A percentile compares a stretch with the other conserved stretches of the same genome.
Evolutionary conservation across 2,329 filamentous ascomycete species (phyloP).

Genomic region (Apiospora malaysiana): DNA sequence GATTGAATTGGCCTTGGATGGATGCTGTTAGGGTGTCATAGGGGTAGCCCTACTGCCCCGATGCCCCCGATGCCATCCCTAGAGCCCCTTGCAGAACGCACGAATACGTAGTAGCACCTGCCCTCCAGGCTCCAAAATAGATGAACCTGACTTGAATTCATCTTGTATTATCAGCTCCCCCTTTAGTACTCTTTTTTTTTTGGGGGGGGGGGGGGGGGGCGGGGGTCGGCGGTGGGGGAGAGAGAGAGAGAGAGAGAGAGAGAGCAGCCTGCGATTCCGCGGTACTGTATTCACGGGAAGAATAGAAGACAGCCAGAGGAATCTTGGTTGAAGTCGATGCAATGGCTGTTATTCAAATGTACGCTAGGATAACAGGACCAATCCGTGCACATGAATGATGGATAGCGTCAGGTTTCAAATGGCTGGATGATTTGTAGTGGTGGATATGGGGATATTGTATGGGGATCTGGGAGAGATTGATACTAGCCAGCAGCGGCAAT

Average conservation of each 20-base stretch:
- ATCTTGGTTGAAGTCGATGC: not conserved
- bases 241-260: too few relatives aligned
- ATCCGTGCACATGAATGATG: too few relatives aligned
- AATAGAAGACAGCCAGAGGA: too few relatives aligned
- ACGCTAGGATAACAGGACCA: too few relatives aligned
- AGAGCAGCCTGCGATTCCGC: not conserved
- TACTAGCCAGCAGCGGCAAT: not conserved
- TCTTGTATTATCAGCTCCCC: not conserved
- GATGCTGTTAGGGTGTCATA: not conserved
- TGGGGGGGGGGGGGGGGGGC: too few relatives aligned
- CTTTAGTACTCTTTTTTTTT: too few relatives aligned
- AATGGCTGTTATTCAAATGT: too few relatives aligned
- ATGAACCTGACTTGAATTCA: not conserved
- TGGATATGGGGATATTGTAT: not conserved
- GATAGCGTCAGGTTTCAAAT: not conserved
- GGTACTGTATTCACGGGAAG: too few relatives aligned
- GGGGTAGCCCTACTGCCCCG: not conserved
- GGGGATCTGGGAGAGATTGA: not conserved
- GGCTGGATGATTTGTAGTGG: not conserved
- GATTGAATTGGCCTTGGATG: not conserved
- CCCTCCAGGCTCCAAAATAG: not conserved
- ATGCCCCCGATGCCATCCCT: too few relatives aligned
- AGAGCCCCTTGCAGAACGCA: constrained; percentile 5
- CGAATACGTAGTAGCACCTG: too few relatives aligned
- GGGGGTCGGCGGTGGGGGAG: too few relatives aligned